These are phyloP conservation scores for Polyplosphaeria fusca DNA, from an alignment of 495 filamentous ascomycete species.

Conservation along the genomic window DNA sequence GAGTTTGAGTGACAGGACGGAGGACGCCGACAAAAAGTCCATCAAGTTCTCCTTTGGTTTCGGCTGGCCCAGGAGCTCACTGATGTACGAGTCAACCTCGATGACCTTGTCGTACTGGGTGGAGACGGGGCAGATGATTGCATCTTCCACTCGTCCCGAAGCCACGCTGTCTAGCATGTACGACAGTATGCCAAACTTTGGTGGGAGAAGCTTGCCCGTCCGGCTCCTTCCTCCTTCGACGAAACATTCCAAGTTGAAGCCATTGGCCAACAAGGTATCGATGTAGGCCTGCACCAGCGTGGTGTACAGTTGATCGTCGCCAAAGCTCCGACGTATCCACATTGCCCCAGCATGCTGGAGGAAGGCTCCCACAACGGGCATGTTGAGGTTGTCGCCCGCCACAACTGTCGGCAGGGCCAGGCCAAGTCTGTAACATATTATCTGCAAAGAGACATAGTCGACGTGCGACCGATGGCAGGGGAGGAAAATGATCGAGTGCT, in stretches of 20 bases:
- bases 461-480: conserved; percentile 93
- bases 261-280: conserved; percentile 83
- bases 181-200: conserved; percentile 93
- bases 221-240: conserved; percentile 90
- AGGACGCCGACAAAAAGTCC: conserved; percentile 84
- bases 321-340: conserved; percentile 92
- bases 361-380: conserved; percentile 83
- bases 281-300: conserved; percentile 94
- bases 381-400: conserved; percentile 92
- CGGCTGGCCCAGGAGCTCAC: conserved; percentile 85
- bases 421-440: conserved; percentile 92
- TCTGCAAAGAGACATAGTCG: conserved; percentile 88
- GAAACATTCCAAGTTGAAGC: conserved; percentile 94
- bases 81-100: conserved; percentile 94
- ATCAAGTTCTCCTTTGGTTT: conserved; percentile 91
- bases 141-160: conserved; percentile 83
- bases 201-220: conserved; percentile 88
- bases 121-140: conserved; percentile 88
- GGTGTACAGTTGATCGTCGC: conserved; percentile 83
- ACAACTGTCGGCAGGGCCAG: conserved; percentile 89
- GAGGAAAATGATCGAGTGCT: conserved; percentile 93
- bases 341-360: conserved; percentile 88
- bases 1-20: conserved; percentile 79
- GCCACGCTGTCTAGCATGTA: conserved; percentile 89
- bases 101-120: conserved; percentile 99